Evolutionary conservation across 2,329 filamentous ascomycete genomes (phyloP).

Genomic region (Triangularia setosa): DNA sequence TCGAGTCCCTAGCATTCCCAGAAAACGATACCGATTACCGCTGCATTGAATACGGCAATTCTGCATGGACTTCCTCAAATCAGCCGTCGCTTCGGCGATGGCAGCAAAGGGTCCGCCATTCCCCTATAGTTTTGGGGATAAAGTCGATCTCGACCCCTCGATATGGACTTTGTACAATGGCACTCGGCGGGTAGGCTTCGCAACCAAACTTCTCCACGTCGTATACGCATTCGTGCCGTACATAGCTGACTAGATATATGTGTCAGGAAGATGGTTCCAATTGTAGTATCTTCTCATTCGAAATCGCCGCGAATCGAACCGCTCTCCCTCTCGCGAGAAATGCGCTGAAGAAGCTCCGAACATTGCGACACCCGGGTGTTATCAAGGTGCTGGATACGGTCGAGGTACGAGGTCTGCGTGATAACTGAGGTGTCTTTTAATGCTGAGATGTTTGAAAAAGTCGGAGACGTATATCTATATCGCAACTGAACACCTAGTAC

Average conservation of each 20-base stretch:
- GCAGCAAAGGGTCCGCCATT: conserved; percentile 83
- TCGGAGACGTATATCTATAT: conserved; percentile 96
- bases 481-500: conserved; percentile 84
- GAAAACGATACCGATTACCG: background rate
- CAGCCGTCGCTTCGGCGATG: conserved; percentile 93
- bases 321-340: conserved; percentile 86
- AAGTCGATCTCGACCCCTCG: conserved; percentile 85
- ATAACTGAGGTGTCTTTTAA: background rate
- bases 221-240: background rate
- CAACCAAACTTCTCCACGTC: background rate
- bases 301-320: conserved; percentile 74
- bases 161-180: conserved; percentile 97
- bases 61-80: conserved; percentile 95
- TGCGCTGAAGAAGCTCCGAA: conserved; percentile 88
- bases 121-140: conserved; percentile 88
- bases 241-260: conserved; percentile 1
- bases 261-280: conserved; percentile 83
- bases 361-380: conserved; percentile 88
- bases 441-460: conserved; percentile 40
- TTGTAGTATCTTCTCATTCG: conserved; percentile 97
- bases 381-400: conserved; percentile 92
- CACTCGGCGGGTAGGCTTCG: conserved; percentile 69
- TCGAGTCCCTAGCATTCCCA: background rate
- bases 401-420: conserved; percentile 56
- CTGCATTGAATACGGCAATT: background rate